phyloP scores from a whole-genome alignment of 129 eudicot genomes.

The Flaveria sonorensis region DNA sequence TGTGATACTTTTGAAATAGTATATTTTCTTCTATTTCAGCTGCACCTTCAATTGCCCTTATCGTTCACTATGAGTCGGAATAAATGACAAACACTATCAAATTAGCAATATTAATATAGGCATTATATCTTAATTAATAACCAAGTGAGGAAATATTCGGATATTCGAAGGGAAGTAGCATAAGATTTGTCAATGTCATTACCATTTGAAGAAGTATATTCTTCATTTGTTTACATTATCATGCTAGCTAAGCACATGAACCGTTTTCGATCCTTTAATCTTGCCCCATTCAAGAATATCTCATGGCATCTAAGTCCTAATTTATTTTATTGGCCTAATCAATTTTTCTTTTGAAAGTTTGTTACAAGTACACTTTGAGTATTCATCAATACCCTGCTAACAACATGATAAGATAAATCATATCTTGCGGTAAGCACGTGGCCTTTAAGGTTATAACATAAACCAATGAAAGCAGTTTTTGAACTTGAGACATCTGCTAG shows the following conservation, averaged over 20 bases:
- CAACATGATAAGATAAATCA: too few species aligned
- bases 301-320: constrained; percentile 17
- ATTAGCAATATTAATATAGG: neutral
- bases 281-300: constrained; percentile 19
- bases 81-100: constrained; percentile 15
- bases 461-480: too few species aligned
- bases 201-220: constrained; percentile 31
- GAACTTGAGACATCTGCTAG: neutral
- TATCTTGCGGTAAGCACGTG: too few species aligned
- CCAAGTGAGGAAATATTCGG: constrained; percentile 27
- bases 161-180: constrained; percentile 29
- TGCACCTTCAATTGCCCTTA: neutral
- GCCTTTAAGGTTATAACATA: too few species aligned
- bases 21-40: neutral
- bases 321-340: neutral
- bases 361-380: too few species aligned
- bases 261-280: constrained; percentile 25
- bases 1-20: neutral
- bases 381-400: too few species aligned
- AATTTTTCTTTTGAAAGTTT: too few species aligned
- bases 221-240: constrained; percentile 37
- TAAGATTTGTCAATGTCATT: constrained; percentile 25
- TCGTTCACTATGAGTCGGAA: neutral
- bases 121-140: neutral
- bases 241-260: constrained; percentile 31